phyloP scores from a whole-genome alignment of 2,329 filamentous ascomycete species.

The Exserohilum turcica region DNA sequence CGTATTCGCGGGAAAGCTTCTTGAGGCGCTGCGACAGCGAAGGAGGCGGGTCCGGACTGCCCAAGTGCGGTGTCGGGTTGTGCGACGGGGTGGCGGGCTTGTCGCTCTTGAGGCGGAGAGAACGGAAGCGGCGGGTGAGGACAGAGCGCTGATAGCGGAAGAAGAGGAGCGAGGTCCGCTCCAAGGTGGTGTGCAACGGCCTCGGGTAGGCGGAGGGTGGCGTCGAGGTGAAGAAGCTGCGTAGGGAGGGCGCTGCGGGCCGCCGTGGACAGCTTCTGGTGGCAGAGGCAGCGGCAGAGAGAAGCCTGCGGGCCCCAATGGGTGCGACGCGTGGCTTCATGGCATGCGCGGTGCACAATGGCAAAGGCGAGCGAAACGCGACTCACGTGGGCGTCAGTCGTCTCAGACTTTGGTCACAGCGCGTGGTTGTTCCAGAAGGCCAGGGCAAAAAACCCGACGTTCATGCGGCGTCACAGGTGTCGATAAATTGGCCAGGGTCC shows the following conservation, averaged over 20 bases:
- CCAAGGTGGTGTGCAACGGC: conserved; percentile 13
- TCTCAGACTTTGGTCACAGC: conserved; percentile 11
- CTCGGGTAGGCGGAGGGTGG: conserved; percentile 19
- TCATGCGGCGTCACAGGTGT: conserved; percentile 9
- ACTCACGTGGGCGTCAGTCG: conserved; percentile 19
- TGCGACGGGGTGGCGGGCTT: conserved; percentile 34
- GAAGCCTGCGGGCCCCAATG: conserved; percentile 31
- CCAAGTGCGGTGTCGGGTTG: conserved; percentile 49
- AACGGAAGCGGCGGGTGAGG: conserved; percentile 36
- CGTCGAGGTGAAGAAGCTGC: conserved; percentile 37
- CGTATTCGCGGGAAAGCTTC: conserved; percentile 88
- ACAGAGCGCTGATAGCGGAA: conserved; percentile 26
- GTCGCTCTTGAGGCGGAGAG: conserved; percentile 47
- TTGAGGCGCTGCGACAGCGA: conserved; percentile 74
- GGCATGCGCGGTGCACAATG: conserved; percentile 9
- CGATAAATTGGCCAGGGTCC: conserved; percentile 11
- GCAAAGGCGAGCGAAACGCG: conserved; percentile 10
- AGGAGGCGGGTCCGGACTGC: conserved; percentile 49
- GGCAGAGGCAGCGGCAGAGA: conserved; percentile 23
- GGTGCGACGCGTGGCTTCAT: conserved; percentile 37
- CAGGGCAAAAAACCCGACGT: conserved; percentile 8
- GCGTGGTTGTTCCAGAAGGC: conserved; percentile 15
- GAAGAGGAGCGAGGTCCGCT: conserved; percentile 21
- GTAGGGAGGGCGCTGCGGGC: conserved; percentile 22
- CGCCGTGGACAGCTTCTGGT: conserved; percentile 17